Evolutionary conservation across 257 asterid genomes (phyloP).

Genomic region (Solanum habrochaites): DNA sequence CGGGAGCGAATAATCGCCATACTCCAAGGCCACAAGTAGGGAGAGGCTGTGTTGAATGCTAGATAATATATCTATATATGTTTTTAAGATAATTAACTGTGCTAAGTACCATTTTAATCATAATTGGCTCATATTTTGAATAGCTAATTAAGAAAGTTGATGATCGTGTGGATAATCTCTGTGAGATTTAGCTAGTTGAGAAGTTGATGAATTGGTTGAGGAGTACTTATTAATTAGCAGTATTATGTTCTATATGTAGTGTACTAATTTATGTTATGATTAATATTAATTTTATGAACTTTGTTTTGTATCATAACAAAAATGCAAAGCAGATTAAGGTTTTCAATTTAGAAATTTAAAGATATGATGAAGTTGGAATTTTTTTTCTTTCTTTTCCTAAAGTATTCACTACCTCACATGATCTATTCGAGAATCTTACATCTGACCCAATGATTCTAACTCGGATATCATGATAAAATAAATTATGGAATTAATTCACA

Average conservation of each 20-base stretch:
- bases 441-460: too few species aligned
- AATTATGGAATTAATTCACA: neutral
- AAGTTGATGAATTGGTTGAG: neutral
- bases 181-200: neutral
- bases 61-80: neutral
- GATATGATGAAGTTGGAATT: neutral
- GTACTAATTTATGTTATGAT: neutral
- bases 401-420: neutral
- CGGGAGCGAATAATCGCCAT: slow-evolving; percentile 66
- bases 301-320: neutral
- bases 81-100: neutral
- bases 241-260: neutral
- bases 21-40: slow-evolving; percentile 40
- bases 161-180: neutral
- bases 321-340: neutral
- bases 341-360: neutral
- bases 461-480: too few species aligned
- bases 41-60: slow-evolving; percentile 32
- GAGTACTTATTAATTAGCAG: neutral
- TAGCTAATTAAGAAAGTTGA: neutral
- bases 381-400: too few species aligned
- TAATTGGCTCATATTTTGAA: neutral
- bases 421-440: neutral
- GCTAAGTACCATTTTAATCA: neutral
- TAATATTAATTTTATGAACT: neutral